phyloP scores from a whole-genome alignment of 768 basidiomycete species.

The Tylopilus sp. region DNA sequence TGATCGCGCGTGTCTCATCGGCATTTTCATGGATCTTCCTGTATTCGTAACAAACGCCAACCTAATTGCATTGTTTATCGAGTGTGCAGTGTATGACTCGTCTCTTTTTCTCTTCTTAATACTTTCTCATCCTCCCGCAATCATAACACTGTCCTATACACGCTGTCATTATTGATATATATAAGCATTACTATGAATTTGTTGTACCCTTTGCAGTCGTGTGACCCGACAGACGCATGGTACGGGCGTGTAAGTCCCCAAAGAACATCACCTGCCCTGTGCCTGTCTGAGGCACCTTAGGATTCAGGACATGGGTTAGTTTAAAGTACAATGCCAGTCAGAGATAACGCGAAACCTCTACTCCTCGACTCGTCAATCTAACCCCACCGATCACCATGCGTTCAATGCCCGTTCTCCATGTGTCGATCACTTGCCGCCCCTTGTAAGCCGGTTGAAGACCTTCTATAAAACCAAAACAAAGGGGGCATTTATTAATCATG shows the following conservation, averaged over 20 bases:
- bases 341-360: neutral
- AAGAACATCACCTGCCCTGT: neutral
- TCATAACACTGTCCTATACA: neutral
- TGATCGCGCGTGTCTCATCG: neutral
- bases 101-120: neutral
- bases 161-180: conserved; percentile 25
- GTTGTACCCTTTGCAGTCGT: conserved; percentile 1
- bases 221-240: neutral
- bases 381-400: neutral
- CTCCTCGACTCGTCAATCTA: neutral
- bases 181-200: conserved; percentile 14
- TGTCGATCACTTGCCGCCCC: conserved; percentile 21
- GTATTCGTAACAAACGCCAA: neutral
- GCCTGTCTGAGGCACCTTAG: neutral
- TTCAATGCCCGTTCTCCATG: neutral
- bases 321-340: conserved; percentile 5
- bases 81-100: conserved; percentile 31
- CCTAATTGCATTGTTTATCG: conserved; percentile 10
- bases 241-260: neutral
- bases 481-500: conserved; percentile 23
- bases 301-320: conserved; percentile 2
- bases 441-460: conserved; percentile 26
- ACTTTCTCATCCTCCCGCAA: neutral
- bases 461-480: conserved; percentile 21
- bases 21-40: neutral